A percentile compares a stretch with the other conserved stretches of the same genome.
Conservation (phyloP, 306 rosid genomes). For the Quercus agrifolia region DNA sequence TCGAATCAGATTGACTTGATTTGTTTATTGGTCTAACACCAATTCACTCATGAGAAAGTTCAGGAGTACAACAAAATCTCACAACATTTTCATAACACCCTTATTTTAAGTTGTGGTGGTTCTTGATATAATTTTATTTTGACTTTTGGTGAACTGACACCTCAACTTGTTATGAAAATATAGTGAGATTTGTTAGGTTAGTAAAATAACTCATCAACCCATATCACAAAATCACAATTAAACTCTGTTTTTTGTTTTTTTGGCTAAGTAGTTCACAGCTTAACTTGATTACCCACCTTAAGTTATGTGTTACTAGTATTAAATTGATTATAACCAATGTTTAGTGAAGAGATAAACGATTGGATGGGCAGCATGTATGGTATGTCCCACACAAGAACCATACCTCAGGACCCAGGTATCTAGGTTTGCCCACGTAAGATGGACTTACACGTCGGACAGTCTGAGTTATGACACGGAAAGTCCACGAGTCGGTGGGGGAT, state of each 20-base stretch:
- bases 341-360: not conserved
- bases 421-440: slow-evolving; percentile 36
- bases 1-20: too few relatives aligned
- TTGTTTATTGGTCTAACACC: too few relatives aligned
- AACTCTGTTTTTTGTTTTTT: too few relatives aligned
- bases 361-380: not conserved
- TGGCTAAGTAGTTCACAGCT: not conserved
- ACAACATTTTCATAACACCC: too few relatives aligned
- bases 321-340: too few relatives aligned
- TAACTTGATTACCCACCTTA: not conserved
- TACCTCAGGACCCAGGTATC: slow-evolving; percentile 13
- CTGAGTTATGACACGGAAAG: slow-evolving; percentile 26
- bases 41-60: too few relatives aligned
- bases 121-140: too few relatives aligned
- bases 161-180: too few relatives aligned
- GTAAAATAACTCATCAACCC: not conserved
- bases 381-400: slow-evolving; percentile 13
- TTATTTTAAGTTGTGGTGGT: too few relatives aligned
- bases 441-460: slow-evolving; percentile 44
- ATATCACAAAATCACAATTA: not conserved
- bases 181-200: too few relatives aligned
- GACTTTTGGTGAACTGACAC: too few relatives aligned
- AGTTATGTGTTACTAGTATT: not conserved
- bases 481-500: slow-evolving; percentile 39
- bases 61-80: too few relatives aligned